Base-by-base conservation (phyloP, 495 filamentous ascomycete species). In the Sordaria brevicollis region DNA sequence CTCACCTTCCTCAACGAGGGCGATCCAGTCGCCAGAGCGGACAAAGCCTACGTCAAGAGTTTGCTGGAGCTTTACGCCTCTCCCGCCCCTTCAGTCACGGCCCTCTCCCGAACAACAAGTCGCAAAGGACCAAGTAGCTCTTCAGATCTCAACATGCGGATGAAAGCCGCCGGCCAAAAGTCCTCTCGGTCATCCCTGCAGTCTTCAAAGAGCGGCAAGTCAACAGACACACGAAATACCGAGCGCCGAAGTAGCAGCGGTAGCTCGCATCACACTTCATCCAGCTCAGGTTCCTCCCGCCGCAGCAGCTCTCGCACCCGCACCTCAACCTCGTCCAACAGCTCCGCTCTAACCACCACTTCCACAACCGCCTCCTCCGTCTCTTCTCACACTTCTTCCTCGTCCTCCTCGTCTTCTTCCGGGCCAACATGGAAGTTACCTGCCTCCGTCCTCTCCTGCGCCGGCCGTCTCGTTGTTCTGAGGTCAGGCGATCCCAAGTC, bases 1-100 rank as follows among this genome's bases (percentile, higher is more conserved):
- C 80, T 90, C 35, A 87, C 86, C 19, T 92, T 96, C 74, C 80
- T 93, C 71, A 96, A 95, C 74, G 92, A 96, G 73, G 92, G 92
- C 4, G 92, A 96, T 71, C 92, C 91, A 0, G 91, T 96, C 0
- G 80, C 88, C 2, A 79, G 92, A 21, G 92, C 92, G 0, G 92
- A 94, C 74, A 91, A 87, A 77, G 85, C 86, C 0, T 93, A 93
- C 72, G 83, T 94, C 10, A 82, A 84, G 54, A 89, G 87, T 17
- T 82, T 96, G 33, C 80, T 93, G 10, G 88, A 90, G 69, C 83
- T 95, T 1, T 92, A 91, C 73, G 82, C 87, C 3, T 79, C 83
- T 0, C 89, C 92, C 0, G 82, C 87, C 1, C 91, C 92, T 1
- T 74, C 25, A 1, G 13, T 17, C 0, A 57, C 15, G 5, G 4